A percentile compares a stretch with the other conserved stretches of the same genome.
These are phyloP conservation scores for Podospora tetraspora DNA, from an alignment of 495 filamentous ascomycete species.

Conservation along the genomic window DNA sequence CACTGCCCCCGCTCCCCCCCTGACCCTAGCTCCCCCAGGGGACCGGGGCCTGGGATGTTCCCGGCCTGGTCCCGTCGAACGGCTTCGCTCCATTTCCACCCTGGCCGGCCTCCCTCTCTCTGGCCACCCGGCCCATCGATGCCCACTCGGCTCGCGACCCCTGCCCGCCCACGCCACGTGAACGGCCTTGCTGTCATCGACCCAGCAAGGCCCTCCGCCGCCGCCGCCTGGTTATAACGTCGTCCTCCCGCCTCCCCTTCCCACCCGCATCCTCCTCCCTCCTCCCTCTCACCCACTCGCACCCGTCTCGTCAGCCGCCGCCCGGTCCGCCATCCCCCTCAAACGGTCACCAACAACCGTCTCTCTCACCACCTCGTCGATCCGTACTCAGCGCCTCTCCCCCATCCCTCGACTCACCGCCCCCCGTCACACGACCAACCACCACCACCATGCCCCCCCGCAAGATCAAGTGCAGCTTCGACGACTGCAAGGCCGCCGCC, in stretches of 20 bases:
- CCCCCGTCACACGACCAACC: slow-evolving; percentile 6
- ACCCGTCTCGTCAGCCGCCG: slow-evolving; percentile 1
- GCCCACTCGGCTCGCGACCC: slow-evolving; percentile 1
- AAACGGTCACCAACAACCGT: background rate
- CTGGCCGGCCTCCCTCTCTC: slow-evolving; percentile 10
- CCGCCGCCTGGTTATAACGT: slow-evolving; percentile 11
- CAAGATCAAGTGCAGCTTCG: slow-evolving; percentile 82
- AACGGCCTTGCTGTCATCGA: slow-evolving; percentile 15
- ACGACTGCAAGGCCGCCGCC: slow-evolving; percentile 77
- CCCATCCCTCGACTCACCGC: slow-evolving; percentile 3
- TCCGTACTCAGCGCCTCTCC: background rate
- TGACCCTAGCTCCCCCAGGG: background rate
- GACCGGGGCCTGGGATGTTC: slow-evolving; percentile 2
- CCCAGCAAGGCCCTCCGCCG: slow-evolving; percentile 16
- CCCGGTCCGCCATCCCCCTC: slow-evolving; percentile 14
- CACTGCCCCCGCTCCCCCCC: background rate
- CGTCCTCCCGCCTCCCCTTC: slow-evolving; percentile 1
- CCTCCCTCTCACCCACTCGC: slow-evolving; percentile 12
- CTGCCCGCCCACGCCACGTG: slow-evolving; percentile 15
- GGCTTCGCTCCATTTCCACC: slow-evolving; percentile 32
- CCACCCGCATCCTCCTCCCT: slow-evolving; percentile 1
- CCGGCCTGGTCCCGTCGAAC: slow-evolving; percentile 17
- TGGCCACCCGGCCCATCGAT: slow-evolving; percentile 5
- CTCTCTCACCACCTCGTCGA: background rate
- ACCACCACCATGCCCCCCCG: slow-evolving; percentile 58